Percentiles rank a stretch among this genome's conserved stretches.
Evolutionary conservation across 139 green algal species (phyloP).

Genomic region (Penium margaritaceum): DNA sequence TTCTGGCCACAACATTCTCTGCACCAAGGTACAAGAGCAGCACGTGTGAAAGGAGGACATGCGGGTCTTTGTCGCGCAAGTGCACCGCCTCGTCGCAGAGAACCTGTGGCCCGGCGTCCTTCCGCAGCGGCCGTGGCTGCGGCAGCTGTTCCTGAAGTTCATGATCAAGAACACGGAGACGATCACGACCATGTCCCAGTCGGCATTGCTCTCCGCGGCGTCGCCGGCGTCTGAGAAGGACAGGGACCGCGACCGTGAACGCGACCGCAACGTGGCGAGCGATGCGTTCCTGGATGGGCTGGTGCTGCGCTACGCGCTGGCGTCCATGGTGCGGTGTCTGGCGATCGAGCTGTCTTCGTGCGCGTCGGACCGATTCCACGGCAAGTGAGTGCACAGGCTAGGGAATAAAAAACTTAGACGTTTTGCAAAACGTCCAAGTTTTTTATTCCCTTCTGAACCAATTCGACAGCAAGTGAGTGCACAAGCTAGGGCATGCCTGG

Average conservation of each 20-base stretch:
- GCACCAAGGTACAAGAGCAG: conserved; percentile 12
- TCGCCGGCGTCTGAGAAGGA: too few species aligned
- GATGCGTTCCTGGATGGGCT: conserved; percentile 33
- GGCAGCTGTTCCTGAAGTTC: conserved; percentile 59
- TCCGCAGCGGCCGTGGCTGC: conserved; percentile 32
- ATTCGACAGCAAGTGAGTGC: too few species aligned
- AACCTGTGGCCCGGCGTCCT: conserved; percentile 49
- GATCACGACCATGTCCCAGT: too few species aligned
- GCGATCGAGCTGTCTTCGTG: conserved; percentile 2
- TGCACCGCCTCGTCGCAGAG: conserved; percentile 55
- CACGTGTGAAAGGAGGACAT: conserved; percentile 49
- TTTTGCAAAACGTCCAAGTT: too few species aligned
- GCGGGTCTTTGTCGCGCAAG: conserved; percentile 52
- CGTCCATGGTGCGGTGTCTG: conserved; percentile 7
- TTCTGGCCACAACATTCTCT: too few species aligned
- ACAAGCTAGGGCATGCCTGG: too few species aligned
- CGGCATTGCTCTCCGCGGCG: too few species aligned
- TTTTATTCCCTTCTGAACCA: too few species aligned
- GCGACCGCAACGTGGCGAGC: conserved; percentile 3
- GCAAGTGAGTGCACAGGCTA: too few species aligned
- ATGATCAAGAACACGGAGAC: conserved; percentile 54
- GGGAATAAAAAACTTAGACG: too few species aligned
- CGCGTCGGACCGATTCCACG: conserved; percentile 19
- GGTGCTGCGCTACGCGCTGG: conserved; percentile 29
- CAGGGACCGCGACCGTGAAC: too few species aligned